phyloP scores from a whole-genome alignment of 225 moss, liverwort and hornwort species.

The Neckera pumila region DNA sequence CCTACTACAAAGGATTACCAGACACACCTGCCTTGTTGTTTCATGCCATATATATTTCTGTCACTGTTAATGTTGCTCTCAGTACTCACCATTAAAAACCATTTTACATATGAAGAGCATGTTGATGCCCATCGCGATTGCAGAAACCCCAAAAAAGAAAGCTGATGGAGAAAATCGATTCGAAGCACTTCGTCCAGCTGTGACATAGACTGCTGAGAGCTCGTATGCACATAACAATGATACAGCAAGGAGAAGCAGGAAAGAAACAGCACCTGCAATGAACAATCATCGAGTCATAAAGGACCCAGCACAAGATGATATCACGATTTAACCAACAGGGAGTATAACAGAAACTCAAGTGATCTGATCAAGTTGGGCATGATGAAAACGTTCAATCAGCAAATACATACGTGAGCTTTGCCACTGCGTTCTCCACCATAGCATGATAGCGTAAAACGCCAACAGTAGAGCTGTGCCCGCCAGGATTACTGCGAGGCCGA shows the following conservation, averaged over 20 bases:
- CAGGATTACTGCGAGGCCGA: slow-evolving; percentile 97
- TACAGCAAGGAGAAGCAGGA: slow-evolving; percentile 88
- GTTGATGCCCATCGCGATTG: slow-evolving; percentile 96
- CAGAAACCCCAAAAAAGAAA: slow-evolving; percentile 98
- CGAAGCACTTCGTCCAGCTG: slow-evolving; percentile 94
- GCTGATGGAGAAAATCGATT: slow-evolving; percentile 81
- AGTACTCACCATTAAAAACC: slow-evolving; percentile 92
- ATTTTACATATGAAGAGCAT: slow-evolving; percentile 99
- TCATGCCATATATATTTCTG: background rate
- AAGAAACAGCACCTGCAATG: slow-evolving; percentile 85
- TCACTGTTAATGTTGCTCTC: background rate
- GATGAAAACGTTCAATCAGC: background rate
- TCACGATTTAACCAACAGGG: background rate
- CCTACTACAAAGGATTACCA: background rate
- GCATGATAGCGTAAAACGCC: slow-evolving; percentile 98
- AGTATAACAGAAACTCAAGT: background rate
- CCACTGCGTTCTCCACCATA: slow-evolving; percentile 99
- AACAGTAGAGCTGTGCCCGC: slow-evolving; percentile 93
- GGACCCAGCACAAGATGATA: background rate
- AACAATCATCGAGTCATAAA: background rate
- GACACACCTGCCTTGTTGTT: background rate
- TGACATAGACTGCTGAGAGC: slow-evolving; percentile 94
- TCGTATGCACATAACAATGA: slow-evolving; percentile 94
- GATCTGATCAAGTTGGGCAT: background rate
- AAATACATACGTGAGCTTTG: slow-evolving; percentile 90